These are phyloP conservation scores for Marasmius oreades DNA, from an alignment of 1,284 basidiomycete genomes.

Conservation along the genomic window DNA sequence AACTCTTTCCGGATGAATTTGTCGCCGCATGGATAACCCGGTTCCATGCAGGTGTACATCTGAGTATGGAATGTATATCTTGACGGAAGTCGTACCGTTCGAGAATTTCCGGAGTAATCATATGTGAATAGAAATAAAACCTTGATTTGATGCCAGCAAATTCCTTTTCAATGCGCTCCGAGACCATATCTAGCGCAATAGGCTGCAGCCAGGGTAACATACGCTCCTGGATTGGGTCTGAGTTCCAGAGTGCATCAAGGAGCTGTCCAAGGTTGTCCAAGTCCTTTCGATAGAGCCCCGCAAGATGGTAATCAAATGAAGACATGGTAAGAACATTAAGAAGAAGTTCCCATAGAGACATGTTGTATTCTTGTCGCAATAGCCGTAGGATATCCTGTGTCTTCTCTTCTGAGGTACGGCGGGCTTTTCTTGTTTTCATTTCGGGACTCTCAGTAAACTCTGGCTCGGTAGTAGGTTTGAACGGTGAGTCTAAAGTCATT, in stretches of 20 bases:
- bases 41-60: not conserved
- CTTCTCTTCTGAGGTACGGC: not conserved
- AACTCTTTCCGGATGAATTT: not conserved
- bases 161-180: not conserved
- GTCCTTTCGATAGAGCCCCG: not conserved
- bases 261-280: not conserved
- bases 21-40: not conserved
- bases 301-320: not conserved
- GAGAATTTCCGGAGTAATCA: not conserved
- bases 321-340: not conserved
- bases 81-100: not conserved
- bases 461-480: not conserved
- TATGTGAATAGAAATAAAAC: not conserved
- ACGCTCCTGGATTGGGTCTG: not conserved
- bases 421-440: not conserved
- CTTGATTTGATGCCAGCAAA: not conserved
- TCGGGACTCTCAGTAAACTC: not conserved
- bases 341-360: not conserved
- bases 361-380: not conserved
- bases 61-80: not conserved
- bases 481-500: not conserved
- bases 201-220: not conserved
- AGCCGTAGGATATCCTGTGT: not conserved
- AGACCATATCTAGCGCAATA: not conserved
- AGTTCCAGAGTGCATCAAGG: not conserved